phyloP scores from a whole-genome alignment of 2,329 filamentous ascomycete species.

The Fusarium sambucinum region DNA sequence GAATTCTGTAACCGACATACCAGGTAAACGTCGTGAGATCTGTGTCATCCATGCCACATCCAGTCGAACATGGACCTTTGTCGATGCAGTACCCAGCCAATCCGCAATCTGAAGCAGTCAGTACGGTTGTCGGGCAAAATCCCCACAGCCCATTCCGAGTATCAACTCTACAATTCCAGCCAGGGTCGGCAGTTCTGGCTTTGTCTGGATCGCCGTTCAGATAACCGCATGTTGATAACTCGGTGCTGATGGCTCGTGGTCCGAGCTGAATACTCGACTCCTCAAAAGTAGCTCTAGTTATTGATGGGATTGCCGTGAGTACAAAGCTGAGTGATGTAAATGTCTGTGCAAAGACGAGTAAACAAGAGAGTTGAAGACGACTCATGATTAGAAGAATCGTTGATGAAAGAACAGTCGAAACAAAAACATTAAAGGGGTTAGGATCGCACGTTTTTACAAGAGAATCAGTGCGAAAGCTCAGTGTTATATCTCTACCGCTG shows the following conservation, averaged over 20 bases:
- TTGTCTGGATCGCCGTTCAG: slow-evolving; percentile 48
- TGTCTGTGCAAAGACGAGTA: neutral
- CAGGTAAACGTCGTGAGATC: slow-evolving; percentile 53
- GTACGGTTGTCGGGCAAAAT: slow-evolving; percentile 54
- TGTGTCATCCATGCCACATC: slow-evolving; percentile 49
- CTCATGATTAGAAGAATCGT: slow-evolving; percentile 1
- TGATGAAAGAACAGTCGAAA: neutral
- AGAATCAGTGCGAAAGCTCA: neutral
- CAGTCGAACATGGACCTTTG: slow-evolving; percentile 47
- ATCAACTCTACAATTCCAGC: slow-evolving; percentile 55
- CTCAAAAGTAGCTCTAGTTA: neutral
- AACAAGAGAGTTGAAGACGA: neutral
- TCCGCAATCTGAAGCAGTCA: slow-evolving; percentile 54
- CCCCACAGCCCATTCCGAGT: slow-evolving; percentile 54
- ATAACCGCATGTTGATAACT: slow-evolving; percentile 50
- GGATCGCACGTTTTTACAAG: neutral
- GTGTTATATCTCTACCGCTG: neutral
- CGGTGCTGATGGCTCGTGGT: slow-evolving; percentile 29
- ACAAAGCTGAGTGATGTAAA: neutral
- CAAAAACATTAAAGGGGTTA: neutral
- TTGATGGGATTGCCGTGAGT: neutral
- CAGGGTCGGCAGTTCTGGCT: slow-evolving; percentile 50
- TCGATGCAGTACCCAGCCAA: slow-evolving; percentile 55
- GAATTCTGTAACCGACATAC: slow-evolving; percentile 35
- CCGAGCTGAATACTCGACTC: neutral